Evolutionary conservation across 2,329 filamentous ascomycete species (phyloP), one percentile per base, ranked within the genome.

Genomic region (Chaetomium olivaceum): DNA sequence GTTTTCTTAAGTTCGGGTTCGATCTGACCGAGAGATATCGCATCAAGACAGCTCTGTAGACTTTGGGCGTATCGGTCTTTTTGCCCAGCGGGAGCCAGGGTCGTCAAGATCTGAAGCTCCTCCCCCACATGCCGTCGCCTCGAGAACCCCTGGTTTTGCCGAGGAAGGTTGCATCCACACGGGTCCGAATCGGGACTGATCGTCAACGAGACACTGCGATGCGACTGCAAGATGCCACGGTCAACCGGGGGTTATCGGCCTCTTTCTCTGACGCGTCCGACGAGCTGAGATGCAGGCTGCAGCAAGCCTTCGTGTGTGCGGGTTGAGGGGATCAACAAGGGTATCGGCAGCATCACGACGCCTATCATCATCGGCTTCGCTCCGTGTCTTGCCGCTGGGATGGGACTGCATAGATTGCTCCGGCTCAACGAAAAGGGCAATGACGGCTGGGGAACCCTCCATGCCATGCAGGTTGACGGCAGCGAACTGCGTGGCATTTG

Each of bases 271-370:
- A n/a, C 39, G 16, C n/a, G 27, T 16, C n/a, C 8, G 46, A 14
- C 54, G 48, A 58, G 57, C 25, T 36, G 62, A 31, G 31, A 21
- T 21, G 9, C 12, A 43, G 5, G 23, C 33, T 50, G 52, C 61
- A 58, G 39, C 39, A n/a, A 52, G 43, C 55, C 61, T 29, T 51
- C 14, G 31, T 31, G 21, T 46, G 51, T 12, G 19, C 36, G 27
- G 43, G 9, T 48, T 33, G 52, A 55, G 39, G 55, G n/a, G 21
- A 58, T 16, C 59, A 21, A 46, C 66, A 63, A 46, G 55, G 64
- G 61, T 68, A 39, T 25, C 48, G 31, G 61, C 61, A 64, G 63
- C 63, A 68, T 55, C 29, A 23, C 46, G 48, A 54, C 52, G 39
- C 56, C 62, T 61, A 67, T 62, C 58, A 39, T 54, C n/a, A 63